These are phyloP conservation scores for Tetrastigma voinierianum DNA, from an alignment of 164 flowering plant species.

Conservation along the genomic window DNA sequence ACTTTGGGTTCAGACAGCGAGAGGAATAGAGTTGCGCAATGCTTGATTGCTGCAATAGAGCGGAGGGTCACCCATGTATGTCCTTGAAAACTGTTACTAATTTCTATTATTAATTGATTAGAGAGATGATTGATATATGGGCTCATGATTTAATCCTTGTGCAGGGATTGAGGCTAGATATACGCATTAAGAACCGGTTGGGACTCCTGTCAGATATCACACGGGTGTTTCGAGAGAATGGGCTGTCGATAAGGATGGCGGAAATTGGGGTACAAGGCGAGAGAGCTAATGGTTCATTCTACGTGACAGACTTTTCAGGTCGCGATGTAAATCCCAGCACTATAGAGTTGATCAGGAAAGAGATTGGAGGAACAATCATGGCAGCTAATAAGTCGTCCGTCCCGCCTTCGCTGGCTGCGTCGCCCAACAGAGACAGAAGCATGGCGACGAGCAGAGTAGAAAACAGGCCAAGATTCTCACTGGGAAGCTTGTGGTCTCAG, in stretches of 20 bases:
- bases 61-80: slow-evolving; percentile 79
- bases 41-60: slow-evolving; percentile 79
- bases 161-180: slow-evolving; percentile 82
- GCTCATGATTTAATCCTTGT: background rate
- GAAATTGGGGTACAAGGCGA: slow-evolving; percentile 62
- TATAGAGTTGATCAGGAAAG: slow-evolving; percentile 46
- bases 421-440: slow-evolving; percentile 9
- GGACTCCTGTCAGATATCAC: slow-evolving; percentile 80
- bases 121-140: background rate
- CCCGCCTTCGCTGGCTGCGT: slow-evolving; percentile 11
- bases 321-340: slow-evolving; percentile 36
- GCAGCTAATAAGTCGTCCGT: slow-evolving; percentile 29
- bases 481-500: slow-evolving; percentile 74
- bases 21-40: slow-evolving; percentile 44
- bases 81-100: background rate
- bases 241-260: slow-evolving; percentile 62
- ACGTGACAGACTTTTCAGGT: slow-evolving; percentile 66
- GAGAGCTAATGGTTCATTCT: slow-evolving; percentile 63
- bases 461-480: slow-evolving; percentile 45
- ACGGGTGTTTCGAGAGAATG: slow-evolving; percentile 74
- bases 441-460: slow-evolving; percentile 18
- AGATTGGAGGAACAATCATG: slow-evolving; percentile 51
- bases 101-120: too few relatives aligned
- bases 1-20: slow-evolving; percentile 54
- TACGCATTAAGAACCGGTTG: slow-evolving; percentile 51